A percentile compares a stretch with the other conserved stretches of the same genome.
These are phyloP conservation scores for Komagataella populi DNA, from an alignment of 805 yeast species.

Conservation along the genomic window DNA sequence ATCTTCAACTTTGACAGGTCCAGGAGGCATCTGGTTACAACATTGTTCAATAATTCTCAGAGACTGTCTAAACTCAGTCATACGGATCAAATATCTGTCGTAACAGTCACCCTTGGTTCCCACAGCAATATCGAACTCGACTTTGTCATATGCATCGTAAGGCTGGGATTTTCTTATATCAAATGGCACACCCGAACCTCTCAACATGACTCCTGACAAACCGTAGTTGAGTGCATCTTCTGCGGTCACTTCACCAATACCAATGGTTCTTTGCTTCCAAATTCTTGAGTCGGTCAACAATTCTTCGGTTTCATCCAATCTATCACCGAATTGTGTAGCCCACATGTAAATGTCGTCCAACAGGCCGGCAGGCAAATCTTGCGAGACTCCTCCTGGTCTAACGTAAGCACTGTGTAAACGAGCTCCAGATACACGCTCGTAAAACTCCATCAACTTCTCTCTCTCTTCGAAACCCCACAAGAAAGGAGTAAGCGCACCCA, in stretches of 20 bases:
- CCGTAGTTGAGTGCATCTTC: constrained; percentile 79
- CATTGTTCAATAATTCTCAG: constrained; percentile 83
- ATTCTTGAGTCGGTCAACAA: constrained; percentile 81
- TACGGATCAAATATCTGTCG: constrained; percentile 77
- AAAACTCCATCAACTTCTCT: constrained; percentile 85
- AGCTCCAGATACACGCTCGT: constrained; percentile 85
- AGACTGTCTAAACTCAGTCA: constrained; percentile 88
- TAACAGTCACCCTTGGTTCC: constrained; percentile 85
- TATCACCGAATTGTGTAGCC: constrained; percentile 92
- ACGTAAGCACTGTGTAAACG: constrained; percentile 80
- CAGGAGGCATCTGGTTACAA: constrained; percentile 83
- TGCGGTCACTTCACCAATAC: constrained; percentile 69
- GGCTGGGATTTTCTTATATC: constrained; percentile 82
- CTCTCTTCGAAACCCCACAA: constrained; percentile 92
- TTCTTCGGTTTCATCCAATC: constrained; percentile 85
- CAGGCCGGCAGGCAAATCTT: constrained; percentile 75
- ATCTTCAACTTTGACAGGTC: constrained; percentile 85
- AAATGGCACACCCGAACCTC: constrained; percentile 83
- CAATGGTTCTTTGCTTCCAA: constrained; percentile 80
- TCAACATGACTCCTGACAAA: constrained; percentile 77
- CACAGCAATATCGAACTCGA: constrained; percentile 79
- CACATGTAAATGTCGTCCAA: constrained; percentile 89
- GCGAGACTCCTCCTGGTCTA: constrained; percentile 88
- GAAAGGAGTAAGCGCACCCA: constrained; percentile 87
- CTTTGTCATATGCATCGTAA: constrained; percentile 77